These are phyloP conservation scores for Adansonia grandidieri DNA, from an alignment of 441 rosid genomes.

Conservation along the genomic window DNA sequence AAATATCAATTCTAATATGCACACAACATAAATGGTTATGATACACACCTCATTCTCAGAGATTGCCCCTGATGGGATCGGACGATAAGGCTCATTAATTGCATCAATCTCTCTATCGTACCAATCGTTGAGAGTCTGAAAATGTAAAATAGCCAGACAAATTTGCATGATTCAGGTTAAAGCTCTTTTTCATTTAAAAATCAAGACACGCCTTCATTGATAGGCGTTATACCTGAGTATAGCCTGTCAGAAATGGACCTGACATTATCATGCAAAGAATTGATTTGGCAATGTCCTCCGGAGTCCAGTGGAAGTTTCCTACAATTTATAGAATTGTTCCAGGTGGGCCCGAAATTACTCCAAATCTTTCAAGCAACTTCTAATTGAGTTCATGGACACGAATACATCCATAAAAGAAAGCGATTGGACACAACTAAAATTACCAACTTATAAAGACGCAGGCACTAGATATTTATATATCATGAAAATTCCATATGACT, in stretches of 20 bases:
- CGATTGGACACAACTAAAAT: neutral
- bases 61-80: slow-evolving; percentile 94
- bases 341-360: neutral
- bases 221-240: slow-evolving; percentile 69
- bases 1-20: slow-evolving; percentile 1
- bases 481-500: neutral
- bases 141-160: slow-evolving; percentile 27
- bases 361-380: neutral
- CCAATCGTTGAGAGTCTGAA: slow-evolving; percentile 89
- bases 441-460: neutral
- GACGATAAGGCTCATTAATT: slow-evolving; percentile 96
- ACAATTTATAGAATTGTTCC: slow-evolving; percentile 21
- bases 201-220: neutral
- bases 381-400: slow-evolving; percentile 11
- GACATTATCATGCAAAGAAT: slow-evolving; percentile 93
- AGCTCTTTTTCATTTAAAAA: slow-evolving; percentile 26
- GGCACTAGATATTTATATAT: slow-evolving; percentile 2
- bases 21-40: neutral
- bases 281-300: slow-evolving; percentile 92
- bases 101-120: slow-evolving; percentile 97
- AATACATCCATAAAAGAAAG: neutral
- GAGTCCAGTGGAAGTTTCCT: slow-evolving; percentile 96
- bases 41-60: slow-evolving; percentile 83
- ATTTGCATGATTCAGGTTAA: slow-evolving; percentile 25
- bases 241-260: slow-evolving; percentile 96